Conservation (phyloP, 75 land plant species). For the Cryptomeria japonica region DNA sequence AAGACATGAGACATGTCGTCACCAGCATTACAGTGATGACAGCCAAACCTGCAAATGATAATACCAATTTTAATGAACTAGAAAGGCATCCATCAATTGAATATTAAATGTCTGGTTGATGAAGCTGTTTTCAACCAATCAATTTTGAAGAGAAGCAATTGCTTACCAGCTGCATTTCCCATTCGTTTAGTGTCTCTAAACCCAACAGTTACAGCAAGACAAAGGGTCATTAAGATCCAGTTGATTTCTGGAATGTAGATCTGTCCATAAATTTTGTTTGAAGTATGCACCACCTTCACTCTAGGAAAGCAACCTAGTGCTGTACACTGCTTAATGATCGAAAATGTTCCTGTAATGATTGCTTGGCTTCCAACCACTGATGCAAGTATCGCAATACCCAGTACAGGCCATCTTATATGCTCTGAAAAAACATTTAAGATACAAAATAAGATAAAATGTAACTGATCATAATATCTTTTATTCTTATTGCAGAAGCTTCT, state of each 20-base stretch:
- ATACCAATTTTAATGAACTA: background rate
- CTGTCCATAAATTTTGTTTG: conserved; percentile 62
- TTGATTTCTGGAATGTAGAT: conserved; percentile 80
- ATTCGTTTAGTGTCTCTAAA: conserved; percentile 54
- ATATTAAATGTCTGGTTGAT: background rate
- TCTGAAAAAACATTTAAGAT: conserved; percentile 24
- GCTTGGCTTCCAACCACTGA: conserved; percentile 80
- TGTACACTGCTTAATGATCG: conserved; percentile 58
- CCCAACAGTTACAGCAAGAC: conserved; percentile 53
- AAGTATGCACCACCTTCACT: conserved; percentile 76
- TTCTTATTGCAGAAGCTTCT: background rate
- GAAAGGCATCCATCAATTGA: background rate
- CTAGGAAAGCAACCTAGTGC: conserved; percentile 78
- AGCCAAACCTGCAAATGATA: conserved; percentile 58
- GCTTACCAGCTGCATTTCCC: conserved; percentile 66
- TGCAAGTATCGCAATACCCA: conserved; percentile 65
- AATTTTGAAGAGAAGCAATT: background rate
- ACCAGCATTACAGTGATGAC: conserved; percentile 88
- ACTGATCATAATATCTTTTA: background rate
- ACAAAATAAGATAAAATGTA: conserved; percentile 1
- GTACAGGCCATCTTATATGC: conserved; percentile 68
- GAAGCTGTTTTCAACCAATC: background rate
- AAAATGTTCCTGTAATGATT: conserved; percentile 73
- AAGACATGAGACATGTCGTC: conserved; percentile 68
- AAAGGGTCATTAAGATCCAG: conserved; percentile 60